These are phyloP conservation scores for Glycine tomentella DNA, from an alignment of 306 rosid genomes.

Conservation along the genomic window DNA sequence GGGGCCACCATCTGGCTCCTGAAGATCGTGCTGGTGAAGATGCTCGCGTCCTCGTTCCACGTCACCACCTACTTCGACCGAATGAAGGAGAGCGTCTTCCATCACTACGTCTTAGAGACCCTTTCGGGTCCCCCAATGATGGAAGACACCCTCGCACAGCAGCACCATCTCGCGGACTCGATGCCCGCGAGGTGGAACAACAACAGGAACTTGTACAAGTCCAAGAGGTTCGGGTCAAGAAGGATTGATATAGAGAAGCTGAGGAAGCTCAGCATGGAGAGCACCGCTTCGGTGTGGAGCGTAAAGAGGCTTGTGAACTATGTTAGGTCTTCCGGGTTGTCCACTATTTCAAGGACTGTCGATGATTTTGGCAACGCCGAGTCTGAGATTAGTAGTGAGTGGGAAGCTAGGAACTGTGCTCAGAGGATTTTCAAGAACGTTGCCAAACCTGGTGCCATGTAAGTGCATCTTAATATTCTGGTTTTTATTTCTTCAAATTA, in stretches of 20 bases:
- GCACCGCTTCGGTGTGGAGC: conserved; percentile 54
- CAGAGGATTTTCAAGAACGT: conserved; percentile 62
- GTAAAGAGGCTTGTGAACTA: conserved; percentile 57
- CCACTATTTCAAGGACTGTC: conserved; percentile 55
- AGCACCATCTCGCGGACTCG: background rate
- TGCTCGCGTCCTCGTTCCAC: conserved; percentile 60
- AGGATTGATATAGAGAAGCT: conserved; percentile 62
- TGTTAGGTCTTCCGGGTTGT: conserved; percentile 55
- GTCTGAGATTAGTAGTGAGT: conserved; percentile 60
- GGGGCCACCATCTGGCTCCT: conserved; percentile 58
- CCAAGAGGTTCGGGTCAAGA: conserved; percentile 44
- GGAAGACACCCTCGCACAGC: conserved; percentile 33
- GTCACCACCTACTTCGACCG: conserved; percentile 64
- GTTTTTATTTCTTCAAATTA: no score
- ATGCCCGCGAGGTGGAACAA: conserved; percentile 35
- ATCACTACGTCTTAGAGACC: conserved; percentile 56
- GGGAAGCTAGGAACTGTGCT: conserved; percentile 62
- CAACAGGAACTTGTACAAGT: no score
- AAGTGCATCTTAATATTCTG: background rate
- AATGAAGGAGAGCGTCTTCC: conserved; percentile 67
- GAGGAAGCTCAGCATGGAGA: conserved; percentile 55
- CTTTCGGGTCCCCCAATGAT: conserved; percentile 51
- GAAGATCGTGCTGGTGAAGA: conserved; percentile 59
- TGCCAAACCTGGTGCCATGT: conserved; percentile 68
- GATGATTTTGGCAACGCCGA: conserved; percentile 54